phyloP scores from a whole-genome alignment of 768 basidiomycete genomes.

The Lyophyllum decastes region DNA sequence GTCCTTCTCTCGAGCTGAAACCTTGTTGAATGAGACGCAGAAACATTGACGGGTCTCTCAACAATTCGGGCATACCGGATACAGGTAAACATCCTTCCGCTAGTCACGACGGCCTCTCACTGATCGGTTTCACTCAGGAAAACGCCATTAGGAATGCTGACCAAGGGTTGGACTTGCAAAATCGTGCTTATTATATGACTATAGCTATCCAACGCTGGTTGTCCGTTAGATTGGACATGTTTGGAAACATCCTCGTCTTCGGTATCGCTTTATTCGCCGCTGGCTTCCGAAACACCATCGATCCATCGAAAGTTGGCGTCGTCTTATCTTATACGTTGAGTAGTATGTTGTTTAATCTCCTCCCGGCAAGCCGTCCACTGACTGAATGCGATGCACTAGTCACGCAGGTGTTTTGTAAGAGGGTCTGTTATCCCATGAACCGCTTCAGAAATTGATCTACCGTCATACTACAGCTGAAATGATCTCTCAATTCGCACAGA shows the following conservation, averaged over 20 bases:
- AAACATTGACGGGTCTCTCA: constrained; percentile 62
- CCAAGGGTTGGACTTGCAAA: constrained; percentile 55
- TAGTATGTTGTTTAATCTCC: constrained; percentile 35
- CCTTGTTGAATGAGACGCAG: constrained; percentile 27
- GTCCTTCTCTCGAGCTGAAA: not conserved
- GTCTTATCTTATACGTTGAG: constrained; percentile 56
- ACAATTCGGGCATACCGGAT: constrained; percentile 62
- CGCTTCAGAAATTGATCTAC: no score
- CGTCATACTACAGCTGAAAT: constrained; percentile 49
- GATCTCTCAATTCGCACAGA: constrained; percentile 56
- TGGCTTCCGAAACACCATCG: constrained; percentile 53
- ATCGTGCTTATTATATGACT: constrained; percentile 65
- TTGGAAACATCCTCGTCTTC: constrained; percentile 65
- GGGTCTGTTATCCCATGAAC: no score
- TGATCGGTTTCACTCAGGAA: no score
- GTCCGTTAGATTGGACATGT: constrained; percentile 61
- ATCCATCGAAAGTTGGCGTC: constrained; percentile 64
- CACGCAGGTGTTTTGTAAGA: constrained; percentile 55
- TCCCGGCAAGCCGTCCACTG: not conserved
- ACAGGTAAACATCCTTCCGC: constrained; percentile 38
- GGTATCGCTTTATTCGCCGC: constrained; percentile 73
- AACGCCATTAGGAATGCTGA: constrained; percentile 39
- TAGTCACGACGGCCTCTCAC: no score
- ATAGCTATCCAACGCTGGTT: constrained; percentile 70
- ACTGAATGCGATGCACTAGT: constrained; percentile 32